Evolutionary conservation across 257 asterid species (phyloP).

Genomic region (Solanum chiquidenum): DNA sequence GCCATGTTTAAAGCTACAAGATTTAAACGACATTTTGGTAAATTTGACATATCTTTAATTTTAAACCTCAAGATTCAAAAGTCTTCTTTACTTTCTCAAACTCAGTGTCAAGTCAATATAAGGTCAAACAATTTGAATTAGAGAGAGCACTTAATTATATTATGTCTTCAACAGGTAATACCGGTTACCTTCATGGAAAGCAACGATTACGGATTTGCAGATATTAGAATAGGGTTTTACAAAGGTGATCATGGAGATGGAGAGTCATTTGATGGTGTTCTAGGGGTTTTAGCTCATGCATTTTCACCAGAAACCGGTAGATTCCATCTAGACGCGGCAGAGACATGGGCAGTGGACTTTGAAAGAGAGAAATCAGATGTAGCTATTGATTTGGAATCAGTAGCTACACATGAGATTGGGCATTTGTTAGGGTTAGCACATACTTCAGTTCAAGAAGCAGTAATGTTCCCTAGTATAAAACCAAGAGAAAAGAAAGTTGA

Average conservation of each 20-base stretch:
- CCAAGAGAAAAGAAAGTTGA: slow-evolving; percentile 53
- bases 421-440: slow-evolving; percentile 76
- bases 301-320: slow-evolving; percentile 80
- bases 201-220: slow-evolving; percentile 46
- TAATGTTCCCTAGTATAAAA: slow-evolving; percentile 79
- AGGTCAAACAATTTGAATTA: neutral
- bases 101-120: neutral
- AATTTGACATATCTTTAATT: neutral
- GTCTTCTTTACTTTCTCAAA: no score
- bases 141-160: neutral
- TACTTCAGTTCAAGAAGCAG: slow-evolving; percentile 41
- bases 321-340: slow-evolving; percentile 85
- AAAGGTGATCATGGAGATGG: slow-evolving; percentile 79
- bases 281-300: slow-evolving; percentile 80
- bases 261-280: slow-evolving; percentile 72
- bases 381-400: slow-evolving; percentile 82
- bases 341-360: slow-evolving; percentile 82
- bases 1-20: no score
- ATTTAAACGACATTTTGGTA: neutral
- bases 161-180: neutral
- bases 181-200: slow-evolving; percentile 49
- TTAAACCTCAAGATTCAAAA: no score
- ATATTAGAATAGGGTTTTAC: slow-evolving; percentile 70
- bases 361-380: slow-evolving; percentile 26
- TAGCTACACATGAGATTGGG: slow-evolving; percentile 89